Percentiles rank a stretch among this genome's conserved stretches.
Conservation (phyloP, 768 basidiomycete genomes). For the Kwoniella botswanensis region DNA sequence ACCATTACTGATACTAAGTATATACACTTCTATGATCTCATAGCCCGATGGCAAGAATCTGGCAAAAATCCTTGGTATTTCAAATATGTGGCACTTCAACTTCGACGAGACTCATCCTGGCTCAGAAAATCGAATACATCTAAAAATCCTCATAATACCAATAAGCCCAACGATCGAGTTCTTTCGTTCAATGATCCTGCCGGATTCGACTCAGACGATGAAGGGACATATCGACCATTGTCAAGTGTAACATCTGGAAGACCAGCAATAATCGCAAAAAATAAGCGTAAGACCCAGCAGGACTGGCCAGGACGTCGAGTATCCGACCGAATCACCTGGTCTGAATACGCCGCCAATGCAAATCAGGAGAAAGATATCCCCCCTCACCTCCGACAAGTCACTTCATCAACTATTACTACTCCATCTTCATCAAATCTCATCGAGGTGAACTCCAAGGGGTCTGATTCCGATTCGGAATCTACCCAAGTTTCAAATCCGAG, state of each 20-base stretch:
- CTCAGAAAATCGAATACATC: neutral
- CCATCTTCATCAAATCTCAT: no score
- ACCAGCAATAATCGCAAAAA: neutral
- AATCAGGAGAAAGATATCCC: neutral
- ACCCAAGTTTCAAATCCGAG: no score
- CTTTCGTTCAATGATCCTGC: neutral
- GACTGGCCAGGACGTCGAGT: neutral
- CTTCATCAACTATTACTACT: neutral
- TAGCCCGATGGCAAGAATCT: slow-evolving; percentile 4
- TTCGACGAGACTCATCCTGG: neutral
- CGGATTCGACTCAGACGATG: no score
- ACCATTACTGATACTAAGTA: no score
- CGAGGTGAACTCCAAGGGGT: no score
- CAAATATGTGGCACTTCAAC: slow-evolving; percentile 4
- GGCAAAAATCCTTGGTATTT: slow-evolving; percentile 16
- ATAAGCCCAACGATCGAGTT: neutral
- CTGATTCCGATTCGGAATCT: no score
- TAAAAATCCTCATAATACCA: neutral
- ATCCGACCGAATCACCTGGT: neutral
- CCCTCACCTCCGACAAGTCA: neutral
- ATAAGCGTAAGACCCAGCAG: neutral
- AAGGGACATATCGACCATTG: no score
- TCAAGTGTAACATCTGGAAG: no score
- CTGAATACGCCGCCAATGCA: neutral
- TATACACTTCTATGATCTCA: no score